phyloP scores from a whole-genome alignment of 1,139 yeast genomes.

The Magnusiomyces ingens region DNA sequence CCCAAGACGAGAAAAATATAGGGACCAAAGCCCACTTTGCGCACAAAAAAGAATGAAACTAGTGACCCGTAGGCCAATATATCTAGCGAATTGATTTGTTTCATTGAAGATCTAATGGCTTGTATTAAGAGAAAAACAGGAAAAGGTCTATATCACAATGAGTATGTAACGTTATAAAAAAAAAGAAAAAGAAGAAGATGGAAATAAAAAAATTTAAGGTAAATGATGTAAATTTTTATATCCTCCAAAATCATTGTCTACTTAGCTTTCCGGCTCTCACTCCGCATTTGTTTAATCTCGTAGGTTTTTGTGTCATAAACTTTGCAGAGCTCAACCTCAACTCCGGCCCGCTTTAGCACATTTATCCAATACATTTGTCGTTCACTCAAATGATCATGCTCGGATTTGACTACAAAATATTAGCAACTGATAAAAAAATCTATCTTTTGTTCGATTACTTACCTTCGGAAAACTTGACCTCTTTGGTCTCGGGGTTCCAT shows the following conservation, averaged over 20 bases:
- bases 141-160: neutral
- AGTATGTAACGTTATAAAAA: neutral
- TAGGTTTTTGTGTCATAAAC: constrained; percentile 21
- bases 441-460: neutral
- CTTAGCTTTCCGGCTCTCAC: neutral
- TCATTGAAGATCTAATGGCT: constrained; percentile 4
- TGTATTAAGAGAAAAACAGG: neutral
- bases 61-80: constrained; percentile 9
- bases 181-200: neutral
- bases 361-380: constrained; percentile 36
- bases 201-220: neutral
- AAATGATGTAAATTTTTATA: neutral
- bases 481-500: constrained; percentile 2
- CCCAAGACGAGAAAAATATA: constrained; percentile 7
- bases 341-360: constrained; percentile 26
- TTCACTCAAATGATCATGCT: constrained; percentile 35
- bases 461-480: constrained; percentile 12
- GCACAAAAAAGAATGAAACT: constrained; percentile 9
- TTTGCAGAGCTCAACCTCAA: constrained; percentile 33
- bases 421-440: constrained; percentile 26
- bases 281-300: constrained; percentile 4
- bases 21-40: constrained; percentile 10
- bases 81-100: constrained; percentile 11
- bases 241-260: neutral
- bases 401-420: constrained; percentile 30